A percentile compares a stretch with the other conserved stretches of the same genome.
Conservation (phyloP, 208 protist species). For the Leishmania aethiopica region DNA sequence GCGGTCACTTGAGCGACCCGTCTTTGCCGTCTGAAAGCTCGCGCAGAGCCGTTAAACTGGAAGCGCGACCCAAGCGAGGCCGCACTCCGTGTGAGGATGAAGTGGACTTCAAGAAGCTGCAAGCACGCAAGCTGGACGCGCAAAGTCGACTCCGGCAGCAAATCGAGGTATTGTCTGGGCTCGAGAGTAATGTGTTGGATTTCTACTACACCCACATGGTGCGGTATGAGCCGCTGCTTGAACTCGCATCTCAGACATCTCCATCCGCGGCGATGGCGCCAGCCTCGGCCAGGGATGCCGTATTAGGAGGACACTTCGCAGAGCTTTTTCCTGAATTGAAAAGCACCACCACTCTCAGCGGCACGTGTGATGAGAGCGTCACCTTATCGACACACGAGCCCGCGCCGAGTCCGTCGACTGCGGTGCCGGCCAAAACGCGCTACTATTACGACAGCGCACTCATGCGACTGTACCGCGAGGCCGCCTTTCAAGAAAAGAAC, state of each 20-base stretch:
- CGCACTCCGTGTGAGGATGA: conserved; percentile 39
- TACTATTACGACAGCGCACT: conserved; percentile 44
- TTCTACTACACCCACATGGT: conserved; percentile 68
- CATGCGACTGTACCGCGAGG: conserved; percentile 31
- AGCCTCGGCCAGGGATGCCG: not conserved
- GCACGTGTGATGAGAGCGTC: not conserved
- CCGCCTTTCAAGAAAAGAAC: conserved; percentile 5
- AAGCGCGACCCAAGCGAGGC: conserved; percentile 12
- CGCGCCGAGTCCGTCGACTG: not conserved
- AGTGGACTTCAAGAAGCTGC: conserved; percentile 20
- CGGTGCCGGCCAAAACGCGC: conserved; percentile 15
- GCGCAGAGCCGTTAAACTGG: conserved; percentile 6
- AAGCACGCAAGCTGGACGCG: conserved; percentile 9
- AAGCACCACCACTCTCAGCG: not conserved
- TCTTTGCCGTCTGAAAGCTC: not conserved
- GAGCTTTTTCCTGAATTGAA: conserved; percentile 19
- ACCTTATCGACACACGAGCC: not conserved
- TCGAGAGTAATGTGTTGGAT: conserved; percentile 56
- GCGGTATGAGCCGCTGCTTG: conserved; percentile 33
- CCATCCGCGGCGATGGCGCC: not conserved
- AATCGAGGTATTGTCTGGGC: not conserved
- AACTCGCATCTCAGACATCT: not conserved
- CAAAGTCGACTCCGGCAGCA: conserved; percentile 6
- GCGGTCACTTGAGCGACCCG: not conserved
- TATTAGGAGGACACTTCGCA: not conserved